These are phyloP conservation scores for Apiotrichum montevideense DNA, from an alignment of 1,284 basidiomycete genomes.

Conservation along the genomic window DNA sequence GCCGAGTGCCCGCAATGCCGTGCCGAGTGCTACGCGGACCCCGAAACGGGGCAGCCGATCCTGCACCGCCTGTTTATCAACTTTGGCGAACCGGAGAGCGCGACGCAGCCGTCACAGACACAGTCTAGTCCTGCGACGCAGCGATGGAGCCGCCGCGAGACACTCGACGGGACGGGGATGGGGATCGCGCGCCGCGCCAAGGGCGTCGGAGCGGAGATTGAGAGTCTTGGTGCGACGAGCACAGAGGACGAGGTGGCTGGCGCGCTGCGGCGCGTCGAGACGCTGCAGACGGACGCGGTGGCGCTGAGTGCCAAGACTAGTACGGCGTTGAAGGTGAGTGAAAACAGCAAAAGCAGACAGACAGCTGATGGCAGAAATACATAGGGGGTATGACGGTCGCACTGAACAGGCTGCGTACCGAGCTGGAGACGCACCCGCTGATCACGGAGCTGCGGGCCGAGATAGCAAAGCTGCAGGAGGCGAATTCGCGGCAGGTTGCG, in stretches of 20 bases:
- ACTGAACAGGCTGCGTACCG: conserved; percentile 23
- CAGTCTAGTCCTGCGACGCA: neutral
- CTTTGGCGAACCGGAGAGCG: conserved; percentile 12
- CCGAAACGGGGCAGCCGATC: conserved; percentile 25
- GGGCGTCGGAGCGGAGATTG: conserved; percentile 21
- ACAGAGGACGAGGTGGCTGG: conserved; percentile 22
- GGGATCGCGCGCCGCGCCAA: conserved; percentile 30
- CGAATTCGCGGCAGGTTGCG: neutral
- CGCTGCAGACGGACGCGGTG: conserved; percentile 16
- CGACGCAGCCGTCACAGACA: neutral
- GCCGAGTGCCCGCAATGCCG: conserved; percentile 39
- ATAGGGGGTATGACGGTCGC: conserved; percentile 25
- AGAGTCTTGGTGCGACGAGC: conserved; percentile 18
- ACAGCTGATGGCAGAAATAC: conserved; percentile 25
- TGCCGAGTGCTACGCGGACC: conserved; percentile 31
- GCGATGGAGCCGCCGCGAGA: neutral
- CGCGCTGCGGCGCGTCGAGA: conserved; percentile 16
- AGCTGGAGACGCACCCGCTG: conserved; percentile 18
- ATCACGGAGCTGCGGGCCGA: conserved; percentile 9
- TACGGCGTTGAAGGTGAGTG: conserved; percentile 28
- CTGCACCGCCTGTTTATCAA: conserved; percentile 37
- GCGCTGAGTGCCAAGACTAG: conserved; percentile 23
- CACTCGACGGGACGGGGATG: conserved; percentile 22
- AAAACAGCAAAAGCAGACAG: too few species aligned
- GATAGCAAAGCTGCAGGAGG: neutral